phyloP scores from a whole-genome alignment of 2,329 filamentous ascomycete species.

The Madurella fahalii region DNA sequence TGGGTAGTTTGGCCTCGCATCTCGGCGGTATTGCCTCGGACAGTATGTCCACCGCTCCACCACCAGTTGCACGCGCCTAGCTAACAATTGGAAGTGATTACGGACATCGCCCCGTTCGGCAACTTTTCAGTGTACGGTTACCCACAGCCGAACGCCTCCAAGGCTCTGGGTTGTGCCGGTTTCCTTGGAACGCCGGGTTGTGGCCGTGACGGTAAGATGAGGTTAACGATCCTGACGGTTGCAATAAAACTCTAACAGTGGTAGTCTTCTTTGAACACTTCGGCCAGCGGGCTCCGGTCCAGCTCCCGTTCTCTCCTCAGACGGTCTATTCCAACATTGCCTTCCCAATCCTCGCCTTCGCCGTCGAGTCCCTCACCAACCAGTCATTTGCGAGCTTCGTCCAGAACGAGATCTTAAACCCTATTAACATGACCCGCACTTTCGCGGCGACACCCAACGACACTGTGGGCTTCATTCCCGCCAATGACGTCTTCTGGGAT shows the following conservation, averaged over 20 bases:
- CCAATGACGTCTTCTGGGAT: constrained; percentile 34
- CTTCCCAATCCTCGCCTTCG: constrained; percentile 42
- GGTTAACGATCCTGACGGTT: too few relatives aligned
- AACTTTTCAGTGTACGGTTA: constrained; percentile 11
- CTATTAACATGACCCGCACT: constrained; percentile 40
- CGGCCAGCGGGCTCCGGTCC: constrained; percentile 35
- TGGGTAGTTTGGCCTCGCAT: constrained; percentile 43
- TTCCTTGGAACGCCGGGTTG: constrained; percentile 33
- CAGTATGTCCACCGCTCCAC: constrained; percentile 25
- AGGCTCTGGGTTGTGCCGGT: constrained; percentile 33
- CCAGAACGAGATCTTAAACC: constrained; percentile 38
- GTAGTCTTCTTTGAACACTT: constrained; percentile 29
- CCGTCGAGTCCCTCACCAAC: constrained; percentile 42
- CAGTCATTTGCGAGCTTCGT: constrained; percentile 38
- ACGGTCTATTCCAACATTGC: constrained; percentile 49
- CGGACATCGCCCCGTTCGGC: constrained; percentile 10
- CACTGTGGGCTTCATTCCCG: constrained; percentile 34
- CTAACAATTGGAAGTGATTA: constrained; percentile 8
- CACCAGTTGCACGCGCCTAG: neutral
- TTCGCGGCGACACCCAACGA: constrained; percentile 33
- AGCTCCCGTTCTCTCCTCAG: constrained; percentile 37
- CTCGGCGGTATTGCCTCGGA: constrained; percentile 41
- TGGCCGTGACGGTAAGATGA: constrained; percentile 26
- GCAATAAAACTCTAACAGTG: too few relatives aligned
- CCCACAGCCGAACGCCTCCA: constrained; percentile 21